Conservation (phyloP, 306 rosid genomes). For the Crotalaria pallida region DNA sequence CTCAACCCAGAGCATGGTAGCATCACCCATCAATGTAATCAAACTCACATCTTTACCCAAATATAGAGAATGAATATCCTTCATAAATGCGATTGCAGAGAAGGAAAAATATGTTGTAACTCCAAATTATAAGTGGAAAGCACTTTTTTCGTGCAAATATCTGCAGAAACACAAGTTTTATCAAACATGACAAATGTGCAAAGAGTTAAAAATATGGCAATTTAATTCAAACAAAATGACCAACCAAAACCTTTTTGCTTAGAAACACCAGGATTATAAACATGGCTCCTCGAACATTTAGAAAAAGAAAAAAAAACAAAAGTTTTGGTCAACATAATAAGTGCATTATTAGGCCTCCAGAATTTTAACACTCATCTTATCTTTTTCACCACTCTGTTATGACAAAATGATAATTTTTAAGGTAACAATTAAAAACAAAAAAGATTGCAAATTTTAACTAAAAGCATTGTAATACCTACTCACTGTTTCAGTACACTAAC, state of each 20-base stretch:
- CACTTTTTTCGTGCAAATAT: slow-evolving; percentile 43
- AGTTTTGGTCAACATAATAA: background rate
- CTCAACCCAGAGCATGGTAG: too few species aligned
- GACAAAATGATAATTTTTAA: too few species aligned
- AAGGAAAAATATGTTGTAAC: slow-evolving; percentile 81
- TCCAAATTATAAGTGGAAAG: slow-evolving; percentile 54
- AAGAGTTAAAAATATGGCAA: slow-evolving; percentile 13
- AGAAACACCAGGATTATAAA: background rate
- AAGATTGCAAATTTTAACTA: too few species aligned
- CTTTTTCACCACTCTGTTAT: background rate
- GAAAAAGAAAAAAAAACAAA: background rate
- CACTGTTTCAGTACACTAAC: too few species aligned
- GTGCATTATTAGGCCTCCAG: background rate
- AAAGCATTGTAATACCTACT: too few species aligned
- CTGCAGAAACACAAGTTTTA: slow-evolving; percentile 40
- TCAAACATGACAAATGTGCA: slow-evolving; percentile 5
- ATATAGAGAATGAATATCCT: slow-evolving; percentile 73
- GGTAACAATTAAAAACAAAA: too few species aligned
- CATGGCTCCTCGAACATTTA: background rate
- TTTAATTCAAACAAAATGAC: background rate
- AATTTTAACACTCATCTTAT: background rate
- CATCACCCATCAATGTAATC: too few species aligned
- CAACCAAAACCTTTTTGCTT: background rate
- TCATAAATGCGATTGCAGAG: slow-evolving; percentile 80
- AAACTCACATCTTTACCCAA: slow-evolving; percentile 82